Evolutionary conservation across 2,329 filamentous ascomycete species (phyloP).

Genomic region (Colletotrichum higginsianum): DNA sequence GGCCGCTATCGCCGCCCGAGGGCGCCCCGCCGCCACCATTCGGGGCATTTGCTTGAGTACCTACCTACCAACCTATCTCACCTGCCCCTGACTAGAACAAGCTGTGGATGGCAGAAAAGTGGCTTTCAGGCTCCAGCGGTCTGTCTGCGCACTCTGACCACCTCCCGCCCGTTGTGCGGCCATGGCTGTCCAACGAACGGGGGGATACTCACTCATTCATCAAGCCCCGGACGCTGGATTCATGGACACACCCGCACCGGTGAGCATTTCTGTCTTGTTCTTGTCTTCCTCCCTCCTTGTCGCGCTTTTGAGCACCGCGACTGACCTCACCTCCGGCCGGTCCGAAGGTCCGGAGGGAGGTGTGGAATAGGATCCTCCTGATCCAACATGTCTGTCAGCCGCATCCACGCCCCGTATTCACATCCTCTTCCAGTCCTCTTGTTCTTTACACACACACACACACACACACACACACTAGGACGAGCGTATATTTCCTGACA

Average conservation of each 20-base stretch:
- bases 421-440: background rate
- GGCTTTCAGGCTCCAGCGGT: constrained; percentile 11
- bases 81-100: background rate
- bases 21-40: constrained; percentile 16
- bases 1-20: constrained; percentile 12
- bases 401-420: background rate
- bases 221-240: constrained; percentile 14
- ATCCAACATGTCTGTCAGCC: background rate
- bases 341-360: background rate
- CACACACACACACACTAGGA: background rate
- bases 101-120: background rate
- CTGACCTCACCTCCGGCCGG: background rate
- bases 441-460: background rate
- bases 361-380: constrained; percentile 14
- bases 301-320: background rate
- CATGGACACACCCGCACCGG: constrained; percentile 19
- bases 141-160: background rate
- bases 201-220: background rate
- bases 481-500: constrained; percentile 7
- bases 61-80: background rate
- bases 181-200: background rate
- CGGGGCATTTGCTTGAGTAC: background rate
- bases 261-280: background rate
- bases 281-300: background rate
- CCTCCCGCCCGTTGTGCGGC: constrained; percentile 5